Evolutionary conservation across 2,329 filamentous ascomycete genomes (phyloP), one percentile per base, ranked within the genome.

Genomic region (Huntiella abstrusa): DNA sequence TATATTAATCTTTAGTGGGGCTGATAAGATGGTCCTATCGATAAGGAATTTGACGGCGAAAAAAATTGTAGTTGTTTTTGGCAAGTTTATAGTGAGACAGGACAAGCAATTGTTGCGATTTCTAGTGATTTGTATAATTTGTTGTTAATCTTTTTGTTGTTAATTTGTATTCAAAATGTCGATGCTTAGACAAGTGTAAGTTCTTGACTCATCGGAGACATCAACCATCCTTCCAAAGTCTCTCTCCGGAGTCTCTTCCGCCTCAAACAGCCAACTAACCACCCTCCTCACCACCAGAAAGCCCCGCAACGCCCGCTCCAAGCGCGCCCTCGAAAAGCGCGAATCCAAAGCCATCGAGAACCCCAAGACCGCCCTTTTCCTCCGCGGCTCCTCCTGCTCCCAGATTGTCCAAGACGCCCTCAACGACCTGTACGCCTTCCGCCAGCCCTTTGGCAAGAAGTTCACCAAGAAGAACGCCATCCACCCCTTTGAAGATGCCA

Each of bases 381-480:
- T 98, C 52, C 81, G 85, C 52, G 88, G 87, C 56, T 85, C 83
- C 44, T 81, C 77, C 60, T 88, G 83, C 60, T 88, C 83, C 40
- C 78, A 88, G 56, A 67, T 91, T 42, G 70, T 86, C 48, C 79
- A 92, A 63, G 80, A 88, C 55, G 83, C 85, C 49, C 69, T 95
- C 51, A 80, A 77, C 54, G 91, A 95, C 56, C 73, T 98, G 48
- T 75, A 85, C 63, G 74, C 83, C 42, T 70, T 98, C 58, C 87
- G 88, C 56, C 78, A 82, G 57, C 86, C 87, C 2, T 71, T 88
- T 51, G 79, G 80, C 53, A 80, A 92, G 62, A 86, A 87, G 54
- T 94, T 98, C 67, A 83, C 77, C 64, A 98, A 96, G 73, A 96
- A 96, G 69, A 98, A 98, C 64, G 71, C 77, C 54, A 81, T 94